These are phyloP conservation scores for Naganishia cerealis DNA, from an alignment of 1,284 basidiomycete species.

Conservation along the genomic window DNA sequence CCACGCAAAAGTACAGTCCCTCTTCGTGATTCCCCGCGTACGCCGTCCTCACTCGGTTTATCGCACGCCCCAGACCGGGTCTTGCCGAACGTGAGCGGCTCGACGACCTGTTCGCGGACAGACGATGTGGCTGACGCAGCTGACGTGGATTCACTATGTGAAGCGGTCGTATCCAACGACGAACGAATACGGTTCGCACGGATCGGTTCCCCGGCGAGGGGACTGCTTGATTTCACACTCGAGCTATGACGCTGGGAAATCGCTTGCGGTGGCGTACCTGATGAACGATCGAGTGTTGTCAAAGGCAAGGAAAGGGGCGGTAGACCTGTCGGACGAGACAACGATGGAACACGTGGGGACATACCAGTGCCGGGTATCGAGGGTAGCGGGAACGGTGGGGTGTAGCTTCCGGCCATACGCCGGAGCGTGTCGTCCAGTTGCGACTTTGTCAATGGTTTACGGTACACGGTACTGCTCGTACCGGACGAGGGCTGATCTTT, in stretches of 20 bases:
- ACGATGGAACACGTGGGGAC: conserved; percentile 7
- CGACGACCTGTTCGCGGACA: conserved; percentile 2
- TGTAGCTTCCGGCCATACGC: conserved; percentile 48
- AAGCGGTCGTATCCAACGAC: conserved; percentile 17
- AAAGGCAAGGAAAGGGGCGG: not conserved
- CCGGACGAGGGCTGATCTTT: conserved; percentile 3
- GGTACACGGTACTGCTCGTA: conserved; percentile 30
- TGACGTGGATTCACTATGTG: conserved; percentile 22
- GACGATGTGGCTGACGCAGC: conserved; percentile 9
- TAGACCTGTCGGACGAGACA: not conserved
- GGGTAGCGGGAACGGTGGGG: conserved; percentile 33
- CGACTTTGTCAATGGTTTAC: conserved; percentile 47
- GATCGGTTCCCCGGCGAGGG: conserved; percentile 32
- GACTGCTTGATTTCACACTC: conserved; percentile 30
- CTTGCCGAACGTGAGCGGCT: conserved; percentile 18
- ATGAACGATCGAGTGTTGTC: not conserved
- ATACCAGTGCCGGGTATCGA: conserved; percentile 11
- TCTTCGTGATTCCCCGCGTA: conserved; percentile 35
- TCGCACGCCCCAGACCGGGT: conserved; percentile 3
- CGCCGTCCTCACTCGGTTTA: not conserved
- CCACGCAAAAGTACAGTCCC: conserved; percentile 52
- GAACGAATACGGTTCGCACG: conserved; percentile 23
- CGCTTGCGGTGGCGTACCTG: conserved; percentile 5
- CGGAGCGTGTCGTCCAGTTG: conserved; percentile 49
- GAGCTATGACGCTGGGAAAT: conserved; percentile 8